These are phyloP conservation scores for Panaeolus cyanescens DNA, from an alignment of 768 basidiomycete species.

Conservation along the genomic window DNA sequence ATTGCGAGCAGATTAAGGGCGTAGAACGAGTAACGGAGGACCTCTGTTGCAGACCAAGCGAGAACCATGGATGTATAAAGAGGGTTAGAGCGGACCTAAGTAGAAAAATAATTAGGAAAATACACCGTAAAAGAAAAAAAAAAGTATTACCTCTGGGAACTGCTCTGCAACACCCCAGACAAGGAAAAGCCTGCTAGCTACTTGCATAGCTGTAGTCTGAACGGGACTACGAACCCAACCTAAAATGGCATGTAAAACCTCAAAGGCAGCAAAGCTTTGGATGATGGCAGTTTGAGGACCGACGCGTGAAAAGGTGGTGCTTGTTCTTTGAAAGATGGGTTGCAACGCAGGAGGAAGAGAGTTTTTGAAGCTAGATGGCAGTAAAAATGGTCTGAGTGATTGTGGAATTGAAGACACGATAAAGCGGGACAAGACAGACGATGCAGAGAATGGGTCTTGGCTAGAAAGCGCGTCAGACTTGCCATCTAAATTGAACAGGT, in stretches of 20 bases:
- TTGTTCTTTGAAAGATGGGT: constrained; percentile 50
- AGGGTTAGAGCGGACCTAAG: constrained; percentile 68
- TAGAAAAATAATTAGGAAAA: background rate
- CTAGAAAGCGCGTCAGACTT: constrained; percentile 27
- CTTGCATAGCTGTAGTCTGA: constrained; percentile 76
- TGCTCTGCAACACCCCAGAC: constrained; percentile 82
- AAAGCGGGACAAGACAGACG: constrained; percentile 38
- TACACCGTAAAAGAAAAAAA: background rate
- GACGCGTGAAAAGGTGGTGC: constrained; percentile 61
- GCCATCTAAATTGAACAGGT: constrained; percentile 49
- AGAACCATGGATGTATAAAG: constrained; percentile 90
- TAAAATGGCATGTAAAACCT: constrained; percentile 78
- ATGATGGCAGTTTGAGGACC: constrained; percentile 68
- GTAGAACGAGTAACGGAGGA: constrained; percentile 91
- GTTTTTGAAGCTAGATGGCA: constrained; percentile 26
- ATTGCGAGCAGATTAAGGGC: constrained; percentile 61
- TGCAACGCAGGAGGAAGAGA: constrained; percentile 39
- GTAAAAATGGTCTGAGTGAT: constrained; percentile 2
- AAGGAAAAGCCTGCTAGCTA: constrained; percentile 76
- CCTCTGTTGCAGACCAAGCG: constrained; percentile 91
- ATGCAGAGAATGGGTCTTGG: constrained; percentile 27
- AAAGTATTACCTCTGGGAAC: constrained; percentile 51
- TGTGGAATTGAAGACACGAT: constrained; percentile 33
- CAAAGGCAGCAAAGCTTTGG: constrained; percentile 83
- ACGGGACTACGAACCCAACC: constrained; percentile 82